Percentiles rank a stretch among this genome's conserved stretches.
Conservation (phyloP, 345 rosid species). For the Eucalyptus polybractea region DNA sequence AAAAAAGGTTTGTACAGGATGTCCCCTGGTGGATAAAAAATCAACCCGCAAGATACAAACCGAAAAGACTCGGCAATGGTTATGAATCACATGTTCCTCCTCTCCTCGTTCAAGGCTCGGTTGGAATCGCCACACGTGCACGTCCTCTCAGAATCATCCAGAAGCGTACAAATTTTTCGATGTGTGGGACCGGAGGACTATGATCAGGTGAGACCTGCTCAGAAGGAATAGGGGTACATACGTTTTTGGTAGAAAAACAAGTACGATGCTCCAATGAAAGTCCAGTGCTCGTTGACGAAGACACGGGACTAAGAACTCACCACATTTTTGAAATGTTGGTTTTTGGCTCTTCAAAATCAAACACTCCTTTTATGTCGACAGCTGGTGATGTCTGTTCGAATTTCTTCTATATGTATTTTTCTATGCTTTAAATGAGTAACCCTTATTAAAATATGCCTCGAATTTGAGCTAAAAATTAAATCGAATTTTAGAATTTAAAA, state of each 20-base stretch:
- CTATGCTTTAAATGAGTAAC: neutral
- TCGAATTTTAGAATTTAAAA: too few relatives aligned
- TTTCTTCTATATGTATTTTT: neutral
- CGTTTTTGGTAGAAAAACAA: neutral
- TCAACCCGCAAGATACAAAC: too few relatives aligned
- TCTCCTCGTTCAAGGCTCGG: neutral
- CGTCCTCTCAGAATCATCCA: accelerated
- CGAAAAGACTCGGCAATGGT: neutral
- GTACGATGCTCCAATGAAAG: neutral
- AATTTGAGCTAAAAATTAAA: too few relatives aligned
- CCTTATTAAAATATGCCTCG: accelerated
- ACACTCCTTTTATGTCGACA: neutral
- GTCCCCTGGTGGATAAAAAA: too few relatives aligned
- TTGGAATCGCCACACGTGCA: neutral
- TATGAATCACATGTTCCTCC: neutral
- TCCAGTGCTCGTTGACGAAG: neutral
- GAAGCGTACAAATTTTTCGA: neutral
- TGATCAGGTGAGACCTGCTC: neutral
- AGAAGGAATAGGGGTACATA: neutral
- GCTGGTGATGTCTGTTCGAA: neutral
- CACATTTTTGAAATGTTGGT: neutral
- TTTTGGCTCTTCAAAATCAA: neutral
- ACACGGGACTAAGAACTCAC: neutral
- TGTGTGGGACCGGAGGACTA: neutral
- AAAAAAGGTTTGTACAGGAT: too few relatives aligned